Evolutionary conservation across 2,329 filamentous ascomycete genomes (phyloP), one percentile per base, ranked within the genome.

Genomic region (Didymosphaeria variabile): DNA sequence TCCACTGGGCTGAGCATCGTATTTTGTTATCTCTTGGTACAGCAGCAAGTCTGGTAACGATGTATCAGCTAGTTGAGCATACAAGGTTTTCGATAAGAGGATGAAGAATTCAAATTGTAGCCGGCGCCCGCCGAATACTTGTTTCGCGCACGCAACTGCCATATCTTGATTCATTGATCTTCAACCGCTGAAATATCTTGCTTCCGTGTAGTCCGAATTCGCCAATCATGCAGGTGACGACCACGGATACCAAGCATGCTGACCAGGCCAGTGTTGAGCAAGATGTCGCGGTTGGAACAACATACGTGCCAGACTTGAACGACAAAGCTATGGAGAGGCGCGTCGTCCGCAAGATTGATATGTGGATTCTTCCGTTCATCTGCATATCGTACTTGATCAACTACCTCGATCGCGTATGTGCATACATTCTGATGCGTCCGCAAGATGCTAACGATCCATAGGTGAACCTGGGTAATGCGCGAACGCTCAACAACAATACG

Each of bases 401-500:
- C 50, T 69, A 40, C 29, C 58, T 67, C 21, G 67, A 69, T 47
- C 55, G 65, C 34, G 67, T 68, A 50, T 50, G 64, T 57, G 7
- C 4, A 10, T 36, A 21, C 9, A 4, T 34, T 10, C 23, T 13
- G 7, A 2, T 6, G n/a, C 5, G 26, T 23, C 7, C 36, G 31
- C 36, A 10, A n/a, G 34, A 55, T 26, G 55, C 38, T 56, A 13
- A 40, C 23, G 19, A 5, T 6, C 8, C 6, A 42, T 44, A 69
- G 67, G 67, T 69, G 26, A 69, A 69, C 13, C n/a, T 69, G 40
- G 67, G 67, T 17, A 69, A 69, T 23, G 67, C 65, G 9, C 66
- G 66, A 12, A 69, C 67, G 19, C 62, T 68, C 40, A 69, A 69
- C 55, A 69, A 68, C 44, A 61, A 69, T 26, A 49, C 56, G 12